These are phyloP conservation scores for Coemansia sp. DNA, from an alignment of 192 early-diverging fungal species.

Conservation along the genomic window DNA sequence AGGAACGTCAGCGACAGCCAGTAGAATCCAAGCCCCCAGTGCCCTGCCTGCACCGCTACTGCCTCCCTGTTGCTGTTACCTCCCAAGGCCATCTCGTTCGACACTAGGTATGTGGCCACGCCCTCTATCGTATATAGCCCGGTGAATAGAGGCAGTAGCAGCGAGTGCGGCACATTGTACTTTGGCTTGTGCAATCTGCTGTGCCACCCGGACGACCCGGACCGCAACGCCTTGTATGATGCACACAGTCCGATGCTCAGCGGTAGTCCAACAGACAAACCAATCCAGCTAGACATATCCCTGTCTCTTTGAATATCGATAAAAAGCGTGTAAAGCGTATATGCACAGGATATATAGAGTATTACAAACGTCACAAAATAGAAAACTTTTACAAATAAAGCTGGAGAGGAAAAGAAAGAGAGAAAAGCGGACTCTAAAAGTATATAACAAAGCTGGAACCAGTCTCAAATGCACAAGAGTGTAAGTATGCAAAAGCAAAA, in stretches of 20 bases:
- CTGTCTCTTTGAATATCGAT: slow-evolving; percentile 3
- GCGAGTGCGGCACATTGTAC: slow-evolving; percentile 34
- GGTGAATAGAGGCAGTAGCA: slow-evolving; percentile 30
- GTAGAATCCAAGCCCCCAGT: slow-evolving; percentile 44
- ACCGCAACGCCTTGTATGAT: slow-evolving; percentile 27
- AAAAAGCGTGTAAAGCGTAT: neutral
- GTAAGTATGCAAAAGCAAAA: slow-evolving; percentile 2
- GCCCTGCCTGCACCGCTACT: slow-evolving; percentile 33
- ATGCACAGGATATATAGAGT: slow-evolving; percentile 4
- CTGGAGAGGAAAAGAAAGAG: neutral
- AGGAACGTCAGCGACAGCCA: slow-evolving; percentile 47
- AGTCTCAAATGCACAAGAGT: slow-evolving; percentile 1
- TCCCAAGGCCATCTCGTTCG: slow-evolving; percentile 36
- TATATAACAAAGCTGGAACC: neutral
- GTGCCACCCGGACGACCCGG: slow-evolving; percentile 31
- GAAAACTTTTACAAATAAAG: neutral
- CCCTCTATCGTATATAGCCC: slow-evolving; percentile 33
- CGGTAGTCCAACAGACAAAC: slow-evolving; percentile 32
- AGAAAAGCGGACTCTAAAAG: slow-evolving; percentile 5
- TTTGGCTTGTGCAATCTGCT: slow-evolving; percentile 38
- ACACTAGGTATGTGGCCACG: slow-evolving; percentile 30
- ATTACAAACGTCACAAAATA: neutral
- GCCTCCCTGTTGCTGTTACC: slow-evolving; percentile 20
- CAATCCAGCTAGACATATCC: slow-evolving; percentile 52
- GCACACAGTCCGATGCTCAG: slow-evolving; percentile 30